phyloP scores from a whole-genome alignment of 805 yeast genomes.

The Ogataea nakhonphanomensis region DNA sequence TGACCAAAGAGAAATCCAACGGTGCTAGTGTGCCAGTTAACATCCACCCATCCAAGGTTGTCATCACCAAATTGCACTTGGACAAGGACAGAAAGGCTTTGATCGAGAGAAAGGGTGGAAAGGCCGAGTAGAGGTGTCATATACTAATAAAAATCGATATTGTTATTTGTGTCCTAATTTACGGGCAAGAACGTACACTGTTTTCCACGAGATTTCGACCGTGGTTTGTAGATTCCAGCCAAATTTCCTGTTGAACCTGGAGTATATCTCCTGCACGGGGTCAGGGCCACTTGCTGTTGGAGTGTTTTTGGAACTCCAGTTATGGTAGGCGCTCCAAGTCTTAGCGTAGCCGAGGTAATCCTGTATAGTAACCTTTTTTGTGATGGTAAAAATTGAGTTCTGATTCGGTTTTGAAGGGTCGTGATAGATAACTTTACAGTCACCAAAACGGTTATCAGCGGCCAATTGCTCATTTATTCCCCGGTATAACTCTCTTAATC shows the following conservation, averaged over 20 bases:
- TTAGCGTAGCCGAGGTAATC: conserved; percentile 50
- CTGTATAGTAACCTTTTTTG: conserved; percentile 39
- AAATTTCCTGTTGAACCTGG: conserved; percentile 37
- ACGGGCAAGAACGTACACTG: conserved; percentile 48
- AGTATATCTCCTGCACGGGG: conserved; percentile 34
- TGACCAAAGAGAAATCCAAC: conserved; percentile 95
- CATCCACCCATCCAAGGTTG: conserved; percentile 98
- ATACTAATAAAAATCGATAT: conserved; percentile 14
- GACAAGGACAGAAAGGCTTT: conserved; percentile 99
- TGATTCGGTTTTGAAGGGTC: conserved; percentile 16
- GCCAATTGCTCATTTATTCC: conserved; percentile 43
- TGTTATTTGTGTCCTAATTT: conserved; percentile 21
- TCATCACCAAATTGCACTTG: conserved; percentile 96
- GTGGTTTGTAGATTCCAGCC: conserved; percentile 43
- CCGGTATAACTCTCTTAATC: conserved; percentile 43
- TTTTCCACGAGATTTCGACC: conserved; percentile 46
- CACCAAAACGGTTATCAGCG: conserved; percentile 23
- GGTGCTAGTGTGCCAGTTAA: conserved; percentile 97
- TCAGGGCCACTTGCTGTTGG: conserved; percentile 25
- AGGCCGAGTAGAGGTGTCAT: conserved; percentile 65
- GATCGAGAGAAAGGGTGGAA: conserved; percentile 97
- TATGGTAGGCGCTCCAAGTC: conserved; percentile 73
- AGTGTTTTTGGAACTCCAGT: conserved; percentile 43
- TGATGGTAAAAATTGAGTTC: conserved; percentile 14
- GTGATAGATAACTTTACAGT: conserved; percentile 32